These are phyloP conservation scores for Epichloe sylvatica DNA, from an alignment of 2,329 filamentous ascomycete species.

Conservation along the genomic window DNA sequence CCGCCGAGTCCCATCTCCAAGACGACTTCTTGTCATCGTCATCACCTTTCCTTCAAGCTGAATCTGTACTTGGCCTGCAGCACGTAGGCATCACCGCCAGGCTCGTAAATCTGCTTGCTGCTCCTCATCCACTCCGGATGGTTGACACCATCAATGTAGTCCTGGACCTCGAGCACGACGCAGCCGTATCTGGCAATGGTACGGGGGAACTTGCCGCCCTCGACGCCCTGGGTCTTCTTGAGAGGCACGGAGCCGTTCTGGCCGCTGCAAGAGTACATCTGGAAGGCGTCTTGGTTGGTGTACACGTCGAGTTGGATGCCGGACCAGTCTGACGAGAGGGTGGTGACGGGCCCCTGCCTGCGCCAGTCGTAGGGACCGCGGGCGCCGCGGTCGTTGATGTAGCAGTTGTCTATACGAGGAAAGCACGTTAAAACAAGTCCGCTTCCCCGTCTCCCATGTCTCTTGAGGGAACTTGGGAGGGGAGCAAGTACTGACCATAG, in stretches of 20 bases:
- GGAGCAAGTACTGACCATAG: constrained; percentile 45
- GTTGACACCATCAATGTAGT: constrained; percentile 90
- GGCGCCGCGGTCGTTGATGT: constrained; percentile 48
- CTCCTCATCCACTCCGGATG: constrained; percentile 69
- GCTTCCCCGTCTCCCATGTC: neutral
- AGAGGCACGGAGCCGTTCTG: constrained; percentile 58
- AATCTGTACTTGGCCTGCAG: constrained; percentile 49
- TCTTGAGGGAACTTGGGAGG: neutral
- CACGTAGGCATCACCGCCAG: constrained; percentile 46
- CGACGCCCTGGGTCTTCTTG: constrained; percentile 56
- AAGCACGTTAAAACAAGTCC: neutral
- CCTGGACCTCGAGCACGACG: constrained; percentile 80
- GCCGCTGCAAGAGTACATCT: constrained; percentile 72
- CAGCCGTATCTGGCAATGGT: constrained; percentile 67
- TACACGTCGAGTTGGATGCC: constrained; percentile 74
- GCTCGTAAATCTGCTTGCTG: constrained; percentile 43
- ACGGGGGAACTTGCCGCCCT: constrained; percentile 36
- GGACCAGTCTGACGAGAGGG: constrained; percentile 57
- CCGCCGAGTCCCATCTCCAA: neutral
- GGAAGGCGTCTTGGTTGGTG: constrained; percentile 74
- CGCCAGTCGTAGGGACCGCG: constrained; percentile 50
- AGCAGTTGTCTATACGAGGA: constrained; percentile 45
- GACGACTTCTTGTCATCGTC: constrained; percentile 3
- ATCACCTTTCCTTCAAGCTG: constrained; percentile 26
- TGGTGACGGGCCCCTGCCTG: constrained; percentile 44